Evolutionary conservation across 2,329 filamentous ascomycete species (phyloP), one percentile per base, ranked within the genome.

Genomic region (Colletotrichum sojae): DNA sequence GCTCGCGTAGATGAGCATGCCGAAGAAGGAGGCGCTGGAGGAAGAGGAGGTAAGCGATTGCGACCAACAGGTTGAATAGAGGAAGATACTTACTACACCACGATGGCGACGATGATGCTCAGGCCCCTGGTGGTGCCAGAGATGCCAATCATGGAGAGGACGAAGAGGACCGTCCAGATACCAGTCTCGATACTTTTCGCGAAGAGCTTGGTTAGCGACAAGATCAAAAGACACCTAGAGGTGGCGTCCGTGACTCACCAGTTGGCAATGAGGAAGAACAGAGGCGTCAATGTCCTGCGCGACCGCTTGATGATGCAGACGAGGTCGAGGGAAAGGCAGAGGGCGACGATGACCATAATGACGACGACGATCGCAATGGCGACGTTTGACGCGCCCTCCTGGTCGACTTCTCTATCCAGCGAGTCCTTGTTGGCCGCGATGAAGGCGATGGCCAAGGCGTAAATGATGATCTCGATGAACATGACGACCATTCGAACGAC

Each of bases 271-370:
- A 80, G 72, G 73, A 80, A 80, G 63, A 80, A 77, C n/a, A 55
- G 61, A 5, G 78, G 78, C 22, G 60, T 74, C 2, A 80, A 72
- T 1, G 75, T 79, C 13, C 76, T 73, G 22, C 74, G 68, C 10
- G 71, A 66, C 27, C 77, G 77, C 74, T 77, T 79, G 73, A 80
- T 57, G 59, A 79, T 77, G 74, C 75, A 76, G 39, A 75, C 67
- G 13, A 79, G 64, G 69, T 80, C 78, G 40, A 79, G 75, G 6
- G 73, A 53, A 6, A 78, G 69, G 63, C 77, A 79, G 46, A 72
- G 3, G 4, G 74, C 12, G 40, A 78, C 67, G 65, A 80, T 71
- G 43, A 66, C 59, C 63, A 77, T 67, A 31, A 76, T 71, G 51
- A 79, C 73, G 16, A 57, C 68, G 5, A 71, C 16, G 9, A 77